A percentile compares a stretch with the other conserved stretches of the same genome.
Conservation (phyloP, 2,329 filamentous ascomycete species). For the Lachnellula hyalina region DNA sequence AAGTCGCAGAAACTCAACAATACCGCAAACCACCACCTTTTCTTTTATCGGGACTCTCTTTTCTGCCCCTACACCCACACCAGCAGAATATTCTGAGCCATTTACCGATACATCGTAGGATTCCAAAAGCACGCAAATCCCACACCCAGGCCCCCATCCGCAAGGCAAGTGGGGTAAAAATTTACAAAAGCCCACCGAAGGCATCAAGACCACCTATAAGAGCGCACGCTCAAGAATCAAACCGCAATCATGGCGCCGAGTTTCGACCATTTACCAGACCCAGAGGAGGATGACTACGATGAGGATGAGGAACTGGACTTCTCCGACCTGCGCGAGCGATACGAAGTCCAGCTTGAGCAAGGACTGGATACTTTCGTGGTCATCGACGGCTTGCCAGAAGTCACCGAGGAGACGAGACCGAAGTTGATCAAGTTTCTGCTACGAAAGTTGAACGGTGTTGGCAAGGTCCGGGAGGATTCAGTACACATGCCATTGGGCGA, state of each 20-base stretch:
- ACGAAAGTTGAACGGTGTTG: slow-evolving; percentile 84
- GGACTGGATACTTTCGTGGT: slow-evolving; percentile 96
- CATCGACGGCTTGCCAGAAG: slow-evolving; percentile 85
- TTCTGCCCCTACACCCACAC: neutral
- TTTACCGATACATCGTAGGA: neutral
- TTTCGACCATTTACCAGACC: slow-evolving; percentile 88
- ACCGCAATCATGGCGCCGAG: slow-evolving; percentile 75
- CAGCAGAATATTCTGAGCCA: neutral
- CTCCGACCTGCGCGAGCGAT: slow-evolving; percentile 88
- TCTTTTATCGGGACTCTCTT: neutral
- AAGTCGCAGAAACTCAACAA: neutral
- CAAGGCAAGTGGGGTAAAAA: slow-evolving; percentile 21
- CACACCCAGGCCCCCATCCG: neutral
- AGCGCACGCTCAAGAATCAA: slow-evolving; percentile 1
- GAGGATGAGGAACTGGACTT: slow-evolving; percentile 94
- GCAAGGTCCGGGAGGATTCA: slow-evolving; percentile 77
- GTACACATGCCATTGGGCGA: slow-evolving; percentile 93
- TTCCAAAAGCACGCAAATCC: neutral
- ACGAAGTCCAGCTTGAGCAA: slow-evolving; percentile 92
- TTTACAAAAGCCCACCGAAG: slow-evolving; percentile 8
- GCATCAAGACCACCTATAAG: neutral
- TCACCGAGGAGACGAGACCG: slow-evolving; percentile 83
- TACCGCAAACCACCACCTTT: neutral
- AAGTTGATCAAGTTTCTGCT: slow-evolving; percentile 96
- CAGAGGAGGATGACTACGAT: slow-evolving; percentile 79